Percentiles rank a stretch among this genome's conserved stretches.
phyloP scores from a whole-genome alignment of 257 asterid genomes.

The Nicotiana tabacum region DNA sequence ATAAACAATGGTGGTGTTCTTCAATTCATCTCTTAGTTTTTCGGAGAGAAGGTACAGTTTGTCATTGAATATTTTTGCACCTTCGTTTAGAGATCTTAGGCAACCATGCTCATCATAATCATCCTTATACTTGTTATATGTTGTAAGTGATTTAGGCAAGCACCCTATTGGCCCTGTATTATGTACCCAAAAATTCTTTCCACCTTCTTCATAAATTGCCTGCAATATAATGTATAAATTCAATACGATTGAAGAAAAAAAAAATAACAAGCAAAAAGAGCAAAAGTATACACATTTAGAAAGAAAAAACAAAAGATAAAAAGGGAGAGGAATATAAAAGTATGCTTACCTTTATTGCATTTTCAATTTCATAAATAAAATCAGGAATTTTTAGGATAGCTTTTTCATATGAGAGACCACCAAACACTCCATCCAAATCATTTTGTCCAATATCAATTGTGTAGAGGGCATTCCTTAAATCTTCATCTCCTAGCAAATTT shows the following conservation, averaged over 20 bases:
- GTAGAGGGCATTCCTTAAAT: conserved; percentile 32
- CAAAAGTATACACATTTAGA: neutral
- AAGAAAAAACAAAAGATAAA: neutral
- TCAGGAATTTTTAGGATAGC: conserved; percentile 30
- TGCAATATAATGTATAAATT: neutral
- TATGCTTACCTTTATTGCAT: conserved; percentile 29
- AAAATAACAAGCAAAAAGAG: too few relatives aligned
- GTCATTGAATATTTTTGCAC: conserved; percentile 34
- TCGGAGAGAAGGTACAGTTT: conserved; percentile 12
- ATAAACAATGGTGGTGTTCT: conserved; percentile 26
- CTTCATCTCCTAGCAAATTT: conserved; percentile 28
- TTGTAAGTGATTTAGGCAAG: conserved; percentile 31
- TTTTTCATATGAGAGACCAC: conserved; percentile 18
- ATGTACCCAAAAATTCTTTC: conserved; percentile 43
- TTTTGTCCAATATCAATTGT: conserved; percentile 48
- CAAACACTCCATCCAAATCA: conserved; percentile 29
- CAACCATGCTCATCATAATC: conserved; percentile 41
- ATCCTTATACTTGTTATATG: conserved; percentile 7
- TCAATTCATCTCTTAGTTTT: conserved; percentile 20
- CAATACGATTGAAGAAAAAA: neutral
- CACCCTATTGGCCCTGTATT: conserved; percentile 54
- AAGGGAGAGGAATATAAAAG: neutral
- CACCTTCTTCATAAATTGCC: conserved; percentile 31
- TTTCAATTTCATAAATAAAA: conserved; percentile 36
- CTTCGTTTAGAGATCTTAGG: conserved; percentile 27